A percentile compares a stretch with the other conserved stretches of the same genome.
Evolutionary conservation across 2,329 filamentous ascomycete species (phyloP).

Genomic region (Fusarium paranaense): DNA sequence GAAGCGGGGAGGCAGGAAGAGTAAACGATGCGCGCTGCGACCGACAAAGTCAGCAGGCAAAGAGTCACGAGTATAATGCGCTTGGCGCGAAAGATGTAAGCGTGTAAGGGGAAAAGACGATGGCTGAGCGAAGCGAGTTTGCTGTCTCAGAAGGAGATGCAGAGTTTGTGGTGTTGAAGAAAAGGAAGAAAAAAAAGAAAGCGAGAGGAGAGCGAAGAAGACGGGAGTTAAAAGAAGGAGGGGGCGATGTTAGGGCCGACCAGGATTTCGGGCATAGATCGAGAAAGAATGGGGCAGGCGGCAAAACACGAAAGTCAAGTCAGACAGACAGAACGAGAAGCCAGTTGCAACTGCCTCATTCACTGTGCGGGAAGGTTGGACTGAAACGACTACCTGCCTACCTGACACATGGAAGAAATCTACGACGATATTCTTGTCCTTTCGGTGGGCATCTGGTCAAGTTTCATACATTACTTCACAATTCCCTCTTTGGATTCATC

Average conservation of each 20-base stretch:
- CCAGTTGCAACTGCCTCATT: background rate
- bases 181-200: constrained; percentile 28
- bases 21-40: constrained; percentile 43
- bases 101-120: constrained; percentile 7
- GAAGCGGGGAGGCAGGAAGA: constrained; percentile 12
- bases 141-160: constrained; percentile 41
- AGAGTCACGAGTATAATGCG: constrained; percentile 29
- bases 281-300: constrained; percentile 41
- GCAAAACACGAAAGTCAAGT: constrained; percentile 19
- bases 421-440: background rate
- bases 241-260: constrained; percentile 45
- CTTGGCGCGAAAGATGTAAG: constrained; percentile 30
- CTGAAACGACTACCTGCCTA: background rate
- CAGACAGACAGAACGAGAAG: background rate
- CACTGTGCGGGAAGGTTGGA: background rate
- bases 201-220: constrained; percentile 34
- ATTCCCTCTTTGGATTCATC: background rate
- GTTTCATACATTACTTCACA: background rate
- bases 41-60: constrained; percentile 44
- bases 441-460: background rate
- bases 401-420: background rate
- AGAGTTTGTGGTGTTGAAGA: constrained; percentile 39
- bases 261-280: constrained; percentile 33
- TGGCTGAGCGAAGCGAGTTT: constrained; percentile 32
- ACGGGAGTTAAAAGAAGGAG: constrained; percentile 36